phyloP scores from a whole-genome alignment of 805 yeast species.

The Candida loeiensis region DNA sequence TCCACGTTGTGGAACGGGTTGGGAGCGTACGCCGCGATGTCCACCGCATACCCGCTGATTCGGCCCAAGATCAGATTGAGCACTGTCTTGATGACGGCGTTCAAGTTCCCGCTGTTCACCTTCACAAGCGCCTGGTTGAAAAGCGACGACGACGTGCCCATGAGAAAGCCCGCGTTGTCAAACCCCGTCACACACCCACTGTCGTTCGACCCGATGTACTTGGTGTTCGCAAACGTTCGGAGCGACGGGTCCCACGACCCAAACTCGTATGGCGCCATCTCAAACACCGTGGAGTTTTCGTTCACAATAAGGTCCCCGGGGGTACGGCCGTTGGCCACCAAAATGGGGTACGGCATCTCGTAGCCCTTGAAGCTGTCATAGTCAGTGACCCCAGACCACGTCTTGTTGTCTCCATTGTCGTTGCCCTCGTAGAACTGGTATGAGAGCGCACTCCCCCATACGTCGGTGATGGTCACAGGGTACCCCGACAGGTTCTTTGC shows the following conservation, averaged over 20 bases:
- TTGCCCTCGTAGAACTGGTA: slow-evolving; percentile 30
- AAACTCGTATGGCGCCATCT: slow-evolving; percentile 36
- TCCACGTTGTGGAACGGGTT: slow-evolving; percentile 33
- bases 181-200: slow-evolving; percentile 25
- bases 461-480: slow-evolving; percentile 35
- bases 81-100: slow-evolving; percentile 22
- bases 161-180: slow-evolving; percentile 38
- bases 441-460: slow-evolving; percentile 41
- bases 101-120: slow-evolving; percentile 20
- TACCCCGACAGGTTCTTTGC: slow-evolving; percentile 35
- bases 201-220: slow-evolving; percentile 27
- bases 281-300: slow-evolving; percentile 61
- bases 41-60: slow-evolving; percentile 26
- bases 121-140: slow-evolving; percentile 33
- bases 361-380: slow-evolving; percentile 23
- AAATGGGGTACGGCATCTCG: slow-evolving; percentile 39
- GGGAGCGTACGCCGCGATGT: slow-evolving; percentile 38
- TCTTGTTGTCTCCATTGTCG: slow-evolving; percentile 23
- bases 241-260: slow-evolving; percentile 44
- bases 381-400: slow-evolving; percentile 25
- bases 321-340: slow-evolving; percentile 54
- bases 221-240: slow-evolving; percentile 25
- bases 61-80: slow-evolving; percentile 22
- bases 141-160: slow-evolving; percentile 40
- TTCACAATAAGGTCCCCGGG: slow-evolving; percentile 56